These are phyloP conservation scores for Catunica adiposa DNA, from an alignment of 2,329 filamentous ascomycete species.

Conservation along the genomic window DNA sequence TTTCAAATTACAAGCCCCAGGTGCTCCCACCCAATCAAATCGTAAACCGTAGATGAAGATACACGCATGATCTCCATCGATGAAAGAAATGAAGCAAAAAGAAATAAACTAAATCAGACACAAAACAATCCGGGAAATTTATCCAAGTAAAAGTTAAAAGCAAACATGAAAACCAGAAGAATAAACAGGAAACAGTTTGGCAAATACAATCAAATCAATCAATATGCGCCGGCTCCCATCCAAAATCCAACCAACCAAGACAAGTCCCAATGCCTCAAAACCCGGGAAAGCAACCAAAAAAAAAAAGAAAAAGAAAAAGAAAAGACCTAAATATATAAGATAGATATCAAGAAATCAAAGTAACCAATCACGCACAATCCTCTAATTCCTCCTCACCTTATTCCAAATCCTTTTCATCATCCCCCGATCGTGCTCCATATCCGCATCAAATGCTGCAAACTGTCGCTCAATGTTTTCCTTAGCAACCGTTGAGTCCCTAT, in stretches of 20 bases:
- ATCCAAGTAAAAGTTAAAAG: not conserved
- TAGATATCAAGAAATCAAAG: conserved; percentile 7
- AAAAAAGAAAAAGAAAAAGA: not conserved
- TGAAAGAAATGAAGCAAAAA: not conserved
- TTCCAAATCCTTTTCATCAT: conserved; percentile 51
- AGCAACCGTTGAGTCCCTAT: conserved; percentile 20
- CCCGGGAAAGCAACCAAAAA: not conserved
- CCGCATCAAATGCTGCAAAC: conserved; percentile 37
- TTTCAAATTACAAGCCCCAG: too few species aligned
- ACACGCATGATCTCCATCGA: too few species aligned
- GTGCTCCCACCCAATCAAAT: too few species aligned
- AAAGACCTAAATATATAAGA: conserved; percentile 2
- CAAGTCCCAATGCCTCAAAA: not conserved
- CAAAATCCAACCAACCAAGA: not conserved
- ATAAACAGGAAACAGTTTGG: not conserved
- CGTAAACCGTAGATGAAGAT: too few species aligned
- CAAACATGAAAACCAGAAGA: conserved; percentile 2
- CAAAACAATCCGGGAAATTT: not conserved
- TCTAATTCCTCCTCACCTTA: conserved; percentile 25
- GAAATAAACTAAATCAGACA: not conserved
- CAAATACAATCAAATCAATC: not conserved
- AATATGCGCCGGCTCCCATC: not conserved
- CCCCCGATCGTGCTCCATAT: conserved; percentile 32
- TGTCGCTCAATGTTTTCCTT: conserved; percentile 40
- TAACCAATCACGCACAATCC: not conserved